Percentiles rank a stretch among this genome's conserved stretches.
These are phyloP conservation scores for Silene vulgaris DNA, from an alignment of 179 eudicot genomes.

Conservation along the genomic window DNA sequence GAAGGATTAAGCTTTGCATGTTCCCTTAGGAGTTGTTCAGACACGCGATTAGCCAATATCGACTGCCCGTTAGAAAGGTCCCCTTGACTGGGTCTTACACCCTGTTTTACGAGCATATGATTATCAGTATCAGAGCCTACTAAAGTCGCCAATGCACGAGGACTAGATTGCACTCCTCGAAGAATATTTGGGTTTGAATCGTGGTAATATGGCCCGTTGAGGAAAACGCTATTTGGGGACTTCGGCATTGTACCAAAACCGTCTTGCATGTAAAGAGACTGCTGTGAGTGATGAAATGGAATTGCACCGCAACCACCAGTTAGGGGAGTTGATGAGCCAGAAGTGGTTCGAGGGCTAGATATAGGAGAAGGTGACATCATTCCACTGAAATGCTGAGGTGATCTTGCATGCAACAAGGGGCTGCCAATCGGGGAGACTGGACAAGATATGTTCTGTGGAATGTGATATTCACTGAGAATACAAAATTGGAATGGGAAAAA, in stretches of 20 bases:
- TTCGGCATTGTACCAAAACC: constrained; percentile 46
- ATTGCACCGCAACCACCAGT: constrained; percentile 52
- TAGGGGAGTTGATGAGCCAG: constrained; percentile 86
- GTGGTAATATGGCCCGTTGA: constrained; percentile 44
- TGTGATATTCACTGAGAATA: constrained; percentile 49
- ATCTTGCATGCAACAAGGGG: constrained; percentile 63
- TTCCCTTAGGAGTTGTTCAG: constrained; percentile 67
- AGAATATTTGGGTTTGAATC: constrained; percentile 52
- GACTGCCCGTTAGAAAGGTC: constrained; percentile 50
- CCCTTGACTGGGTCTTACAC: constrained; percentile 35
- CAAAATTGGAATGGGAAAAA: constrained; percentile 10
- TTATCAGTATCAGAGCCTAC: constrained; percentile 35
- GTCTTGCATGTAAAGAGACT: constrained; percentile 49
- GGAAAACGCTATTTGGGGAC: constrained; percentile 47
- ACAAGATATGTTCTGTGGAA: constrained; percentile 67
- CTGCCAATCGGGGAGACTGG: constrained; percentile 93
- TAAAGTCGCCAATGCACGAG: constrained; percentile 39
- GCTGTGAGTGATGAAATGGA: constrained; percentile 54
- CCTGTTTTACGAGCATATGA: constrained; percentile 33
- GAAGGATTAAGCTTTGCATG: constrained; percentile 51
- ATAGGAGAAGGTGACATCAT: constrained; percentile 77
- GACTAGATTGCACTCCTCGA: constrained; percentile 51
- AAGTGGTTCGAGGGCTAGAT: constrained; percentile 68
- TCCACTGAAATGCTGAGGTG: constrained; percentile 69
- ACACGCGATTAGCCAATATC: constrained; percentile 63